These are phyloP conservation scores for Chaetomium olivaceum DNA, from an alignment of 2,329 filamentous ascomycete species.

Conservation along the genomic window DNA sequence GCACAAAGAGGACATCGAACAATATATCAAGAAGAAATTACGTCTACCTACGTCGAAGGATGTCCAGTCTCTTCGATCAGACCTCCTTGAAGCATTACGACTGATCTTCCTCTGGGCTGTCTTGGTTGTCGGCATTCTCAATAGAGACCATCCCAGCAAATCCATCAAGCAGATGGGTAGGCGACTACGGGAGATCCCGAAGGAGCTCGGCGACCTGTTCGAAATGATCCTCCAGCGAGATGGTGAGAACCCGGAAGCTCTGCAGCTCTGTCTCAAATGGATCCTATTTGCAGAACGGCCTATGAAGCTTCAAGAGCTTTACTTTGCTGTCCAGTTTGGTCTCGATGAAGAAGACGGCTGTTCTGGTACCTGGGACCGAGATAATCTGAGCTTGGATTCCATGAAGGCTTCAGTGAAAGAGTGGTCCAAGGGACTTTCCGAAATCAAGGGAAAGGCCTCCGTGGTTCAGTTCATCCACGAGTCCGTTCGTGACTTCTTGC, in stretches of 20 bases:
- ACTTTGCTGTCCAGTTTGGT: neutral
- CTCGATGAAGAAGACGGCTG: conserved; percentile 31
- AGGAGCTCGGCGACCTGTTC: neutral
- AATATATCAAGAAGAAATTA: neutral
- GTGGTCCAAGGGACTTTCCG: conserved; percentile 53
- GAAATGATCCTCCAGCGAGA: neutral
- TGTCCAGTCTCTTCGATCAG: neutral
- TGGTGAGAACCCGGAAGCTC: neutral
- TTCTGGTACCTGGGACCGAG: conserved; percentile 8
- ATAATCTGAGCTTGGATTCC: conserved; percentile 27
- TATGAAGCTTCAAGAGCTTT: neutral
- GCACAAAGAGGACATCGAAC: neutral
- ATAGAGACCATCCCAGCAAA: neutral
- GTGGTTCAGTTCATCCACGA: conserved; percentile 57
- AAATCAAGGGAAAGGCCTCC: conserved; percentile 37
- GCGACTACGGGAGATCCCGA: neutral
- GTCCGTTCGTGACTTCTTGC: conserved; percentile 50
- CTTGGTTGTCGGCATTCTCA: neutral
- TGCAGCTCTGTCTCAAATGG: neutral
- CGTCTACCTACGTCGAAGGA: neutral
- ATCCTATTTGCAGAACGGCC: neutral
- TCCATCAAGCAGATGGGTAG: neutral
- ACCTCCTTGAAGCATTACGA: neutral
- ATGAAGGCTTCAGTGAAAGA: conserved; percentile 42
- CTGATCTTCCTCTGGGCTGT: neutral